Base-by-base conservation (phyloP, 2,329 filamentous ascomycete genomes). In the Epichloe elymi region DNA sequence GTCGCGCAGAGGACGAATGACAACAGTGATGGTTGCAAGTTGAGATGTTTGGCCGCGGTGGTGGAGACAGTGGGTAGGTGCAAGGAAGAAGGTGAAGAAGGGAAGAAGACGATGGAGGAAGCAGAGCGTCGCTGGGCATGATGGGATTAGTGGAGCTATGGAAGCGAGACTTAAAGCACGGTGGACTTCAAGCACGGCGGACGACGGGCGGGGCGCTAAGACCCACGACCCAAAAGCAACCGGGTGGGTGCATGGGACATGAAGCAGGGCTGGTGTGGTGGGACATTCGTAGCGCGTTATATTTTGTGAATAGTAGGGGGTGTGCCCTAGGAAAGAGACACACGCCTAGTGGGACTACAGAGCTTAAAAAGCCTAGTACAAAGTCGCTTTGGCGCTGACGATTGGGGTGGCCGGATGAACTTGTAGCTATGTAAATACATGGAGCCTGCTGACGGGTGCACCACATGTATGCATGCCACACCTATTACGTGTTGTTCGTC, bases 81-180 rank as follows among this genome's bases (percentile, higher is more conserved):
- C 36, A 51, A 57, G 56, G 59, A 59, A 61, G 60, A 58, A 57
- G 50, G 46, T 51, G 51, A 56, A 56, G 52, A 55, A 55, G 55
- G 56, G 57, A 57, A 57, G 52, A 57, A 57, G 53, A 54, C 51
- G 58, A 62, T 61, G 60, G 56, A 59, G 50, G 52, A 57, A 52
- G 52, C 53, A 51, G 54, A 51, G 51, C 50, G 49, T 50, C 40
- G 52, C 54, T 54, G 57, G 53, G 55, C 44, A 58, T 55, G 56
- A 58, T 59, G 56, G 56, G 52, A 59, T 55, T 43, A 53, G 56
- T 59, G 57, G 56, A 49, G 53, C 52, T 26, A 19, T 54, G 55
- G 52, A 56, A 56, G 54, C 55, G 55, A 57, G 57, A 44, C 48
- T 51, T 5, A n/a, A 40, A 38, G 44, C 39, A 38, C 44, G 36